Conservation (phyloP, 305 asterid species). For the Solanum hybrid region DNA sequence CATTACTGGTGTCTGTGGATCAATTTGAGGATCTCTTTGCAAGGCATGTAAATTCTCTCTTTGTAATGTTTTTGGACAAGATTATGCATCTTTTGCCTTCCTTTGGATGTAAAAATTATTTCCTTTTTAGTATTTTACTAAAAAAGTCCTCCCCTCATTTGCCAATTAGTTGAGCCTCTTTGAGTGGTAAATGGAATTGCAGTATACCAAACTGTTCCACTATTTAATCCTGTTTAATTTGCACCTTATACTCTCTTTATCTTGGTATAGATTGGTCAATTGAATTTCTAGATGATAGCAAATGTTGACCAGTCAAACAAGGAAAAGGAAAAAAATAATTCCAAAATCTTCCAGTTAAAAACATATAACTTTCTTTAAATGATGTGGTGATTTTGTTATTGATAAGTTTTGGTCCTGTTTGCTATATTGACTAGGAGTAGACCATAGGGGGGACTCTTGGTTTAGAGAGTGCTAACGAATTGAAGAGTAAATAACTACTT, state of each 20-base stretch:
- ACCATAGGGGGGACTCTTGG: background rate
- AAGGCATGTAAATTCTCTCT: constrained; percentile 45
- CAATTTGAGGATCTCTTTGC: constrained; percentile 64
- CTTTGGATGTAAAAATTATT: background rate
- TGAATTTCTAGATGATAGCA: background rate
- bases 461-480: background rate
- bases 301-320: background rate
- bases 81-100: background rate
- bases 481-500: background rate
- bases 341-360: background rate
- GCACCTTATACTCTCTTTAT: background rate
- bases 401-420: background rate
- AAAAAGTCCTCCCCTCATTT: background rate
- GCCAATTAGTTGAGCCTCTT: background rate
- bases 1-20: constrained; percentile 56
- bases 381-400: background rate
- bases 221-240: background rate
- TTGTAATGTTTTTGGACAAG: background rate
- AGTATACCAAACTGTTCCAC: background rate
- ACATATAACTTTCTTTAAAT: background rate
- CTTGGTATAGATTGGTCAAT: background rate
- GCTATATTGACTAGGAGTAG: background rate
- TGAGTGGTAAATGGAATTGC: background rate
- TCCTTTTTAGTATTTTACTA: background rate
- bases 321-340: background rate